These are phyloP conservation scores for Ustilago loliicola DNA, from an alignment of 1,284 basidiomycete species.

Conservation along the genomic window DNA sequence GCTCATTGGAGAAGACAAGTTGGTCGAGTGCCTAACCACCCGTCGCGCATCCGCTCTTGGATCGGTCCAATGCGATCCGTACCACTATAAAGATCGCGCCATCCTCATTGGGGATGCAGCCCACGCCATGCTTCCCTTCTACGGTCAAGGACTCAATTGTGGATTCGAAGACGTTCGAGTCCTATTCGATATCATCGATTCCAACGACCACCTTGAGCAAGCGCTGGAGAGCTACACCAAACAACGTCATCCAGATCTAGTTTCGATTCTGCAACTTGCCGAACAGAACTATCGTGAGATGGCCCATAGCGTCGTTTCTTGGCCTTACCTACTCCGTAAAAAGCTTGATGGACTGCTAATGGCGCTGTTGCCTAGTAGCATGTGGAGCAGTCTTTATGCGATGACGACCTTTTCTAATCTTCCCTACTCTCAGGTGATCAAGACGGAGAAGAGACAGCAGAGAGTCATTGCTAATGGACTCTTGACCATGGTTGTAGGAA, in stretches of 20 bases:
- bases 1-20: conserved; percentile 82
- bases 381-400: conserved; percentile 93
- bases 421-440: conserved; percentile 82
- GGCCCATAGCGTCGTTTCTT: conserved; percentile 89
- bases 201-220: conserved; percentile 73
- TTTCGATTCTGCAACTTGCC: conserved; percentile 90
- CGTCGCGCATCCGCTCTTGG: conserved; percentile 91
- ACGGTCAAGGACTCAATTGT: conserved; percentile 95
- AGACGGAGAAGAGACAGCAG: conserved; percentile 77
- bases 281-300: conserved; percentile 97
- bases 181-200: conserved; percentile 80
- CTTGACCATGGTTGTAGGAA: conserved; percentile 1
- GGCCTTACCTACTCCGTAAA: conserved; percentile 83
- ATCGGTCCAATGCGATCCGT: conserved; percentile 88
- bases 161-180: conserved; percentile 97
- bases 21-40: conserved; percentile 81
- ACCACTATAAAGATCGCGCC: conserved; percentile 89
- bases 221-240: conserved; percentile 84
- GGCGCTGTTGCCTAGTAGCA: conserved; percentile 78
- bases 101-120: conserved; percentile 93
- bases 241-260: conserved; percentile 85
- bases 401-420: conserved; percentile 99
- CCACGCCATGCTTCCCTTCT: conserved; percentile 98
- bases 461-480: conserved; percentile 30
- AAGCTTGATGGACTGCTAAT: conserved; percentile 78